phyloP scores from a whole-genome alignment of 2,329 filamentous ascomycete species.

The Podosphaera aphanis region DNA sequence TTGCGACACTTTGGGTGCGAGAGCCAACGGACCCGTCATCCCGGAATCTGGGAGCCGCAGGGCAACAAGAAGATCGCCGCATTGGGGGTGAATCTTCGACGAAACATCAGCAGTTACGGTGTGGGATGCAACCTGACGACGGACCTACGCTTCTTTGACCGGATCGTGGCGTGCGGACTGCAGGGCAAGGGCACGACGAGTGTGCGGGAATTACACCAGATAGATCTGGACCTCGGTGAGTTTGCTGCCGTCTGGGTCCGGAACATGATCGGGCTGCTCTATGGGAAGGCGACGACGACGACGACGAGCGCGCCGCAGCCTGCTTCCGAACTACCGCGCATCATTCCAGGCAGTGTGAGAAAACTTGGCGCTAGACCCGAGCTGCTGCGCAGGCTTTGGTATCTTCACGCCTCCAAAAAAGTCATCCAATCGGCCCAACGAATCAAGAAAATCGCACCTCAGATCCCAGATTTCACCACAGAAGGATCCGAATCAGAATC shows the following conservation, averaged over 20 bases:
- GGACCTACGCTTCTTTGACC: conserved; percentile 36
- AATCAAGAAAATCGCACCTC: neutral
- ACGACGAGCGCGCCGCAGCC: too few species aligned
- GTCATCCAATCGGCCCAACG: neutral
- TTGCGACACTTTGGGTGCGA: conserved; percentile 35
- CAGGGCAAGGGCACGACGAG: conserved; percentile 61
- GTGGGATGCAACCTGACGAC: conserved; percentile 57
- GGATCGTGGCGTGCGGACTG: conserved; percentile 80
- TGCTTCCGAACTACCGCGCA: neutral
- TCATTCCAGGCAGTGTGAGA: neutral
- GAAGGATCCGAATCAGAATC: neutral
- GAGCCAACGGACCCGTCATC: conserved; percentile 45
- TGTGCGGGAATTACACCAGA: conserved; percentile 19
- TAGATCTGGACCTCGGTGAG: neutral
- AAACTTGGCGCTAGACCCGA: neutral
- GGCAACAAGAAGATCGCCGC: conserved; percentile 58
- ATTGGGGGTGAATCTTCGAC: conserved; percentile 70
- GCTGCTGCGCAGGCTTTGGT: neutral
- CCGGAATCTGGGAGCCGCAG: conserved; percentile 8
- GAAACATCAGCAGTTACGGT: conserved; percentile 67
- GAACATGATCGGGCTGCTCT: neutral
- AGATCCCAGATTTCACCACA: neutral
- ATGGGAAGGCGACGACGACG: too few species aligned
- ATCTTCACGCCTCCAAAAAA: neutral
- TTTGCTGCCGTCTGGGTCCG: neutral